Percentiles rank a stretch among this genome's conserved stretches.
phyloP scores from a whole-genome alignment of 2,329 filamentous ascomycete genomes.

The Hypoxylon sp. region DNA sequence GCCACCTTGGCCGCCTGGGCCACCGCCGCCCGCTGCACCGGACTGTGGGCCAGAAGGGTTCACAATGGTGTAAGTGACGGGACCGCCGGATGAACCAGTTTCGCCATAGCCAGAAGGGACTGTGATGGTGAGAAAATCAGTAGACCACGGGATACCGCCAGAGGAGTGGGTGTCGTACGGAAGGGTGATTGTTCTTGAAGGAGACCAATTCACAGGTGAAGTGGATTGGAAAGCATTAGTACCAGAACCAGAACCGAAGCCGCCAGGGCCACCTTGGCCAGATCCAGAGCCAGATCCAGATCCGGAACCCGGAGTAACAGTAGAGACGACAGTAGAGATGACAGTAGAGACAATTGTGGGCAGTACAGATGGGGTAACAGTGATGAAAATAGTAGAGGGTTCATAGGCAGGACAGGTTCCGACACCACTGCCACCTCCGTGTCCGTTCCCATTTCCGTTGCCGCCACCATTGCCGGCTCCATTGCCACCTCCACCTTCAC shows the following conservation, averaged over 20 bases:
- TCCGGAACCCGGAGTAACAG: constrained; percentile 33
- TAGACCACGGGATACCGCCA: constrained; percentile 39
- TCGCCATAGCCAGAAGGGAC: constrained; percentile 35
- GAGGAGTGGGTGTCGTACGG: constrained; percentile 30
- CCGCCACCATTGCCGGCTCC: constrained; percentile 11
- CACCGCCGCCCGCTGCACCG: constrained; percentile 25
- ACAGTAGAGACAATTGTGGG: constrained; percentile 44
- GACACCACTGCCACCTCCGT: constrained; percentile 29
- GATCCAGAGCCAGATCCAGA: constrained; percentile 27
- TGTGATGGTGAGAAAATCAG: constrained; percentile 43
- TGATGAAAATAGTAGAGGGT: constrained; percentile 59
- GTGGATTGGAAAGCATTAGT: constrained; percentile 31
- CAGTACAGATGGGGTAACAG: constrained; percentile 51
- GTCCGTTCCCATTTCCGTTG: constrained; percentile 20
- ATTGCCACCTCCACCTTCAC: constrained; percentile 1
- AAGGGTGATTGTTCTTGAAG: constrained; percentile 33
- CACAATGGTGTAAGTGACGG: constrained; percentile 42
- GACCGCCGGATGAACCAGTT: constrained; percentile 26
- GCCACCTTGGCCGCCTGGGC: constrained; percentile 36
- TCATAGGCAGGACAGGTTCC: constrained; percentile 52
- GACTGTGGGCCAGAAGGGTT: constrained; percentile 30
- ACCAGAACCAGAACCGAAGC: constrained; percentile 29
- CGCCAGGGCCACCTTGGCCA: constrained; percentile 29
- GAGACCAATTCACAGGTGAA: constrained; percentile 35
- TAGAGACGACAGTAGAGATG: constrained; percentile 45